Evolutionary conservation across 2,329 filamentous ascomycete genomes (phyloP).

Genomic region (Ophiocordyceps australis): DNA sequence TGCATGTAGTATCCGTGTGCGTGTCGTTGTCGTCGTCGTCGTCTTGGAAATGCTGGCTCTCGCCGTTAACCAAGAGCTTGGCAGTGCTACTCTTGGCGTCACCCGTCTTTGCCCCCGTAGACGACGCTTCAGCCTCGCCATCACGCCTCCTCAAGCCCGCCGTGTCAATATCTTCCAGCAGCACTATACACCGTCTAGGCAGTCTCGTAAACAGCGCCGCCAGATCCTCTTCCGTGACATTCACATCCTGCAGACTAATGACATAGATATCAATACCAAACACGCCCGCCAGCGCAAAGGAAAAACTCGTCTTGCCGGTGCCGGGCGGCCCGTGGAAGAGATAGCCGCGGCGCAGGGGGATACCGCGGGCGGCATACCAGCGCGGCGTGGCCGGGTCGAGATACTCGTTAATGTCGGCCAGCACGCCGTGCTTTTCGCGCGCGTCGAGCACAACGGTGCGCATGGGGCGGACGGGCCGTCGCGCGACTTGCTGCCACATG

Average conservation of each 20-base stretch:
- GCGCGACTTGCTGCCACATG: conserved; percentile 37
- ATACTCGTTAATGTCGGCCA: conserved; percentile 63
- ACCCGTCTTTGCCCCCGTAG: conserved; percentile 7
- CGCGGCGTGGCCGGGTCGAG: conserved; percentile 48
- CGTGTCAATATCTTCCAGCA: conserved; percentile 53
- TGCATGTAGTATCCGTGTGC: conserved; percentile 4
- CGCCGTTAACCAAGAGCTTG: conserved; percentile 4
- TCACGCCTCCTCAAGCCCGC: conserved; percentile 39
- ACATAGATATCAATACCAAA: conserved; percentile 51
- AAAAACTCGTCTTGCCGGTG: conserved; percentile 54
- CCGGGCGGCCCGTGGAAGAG: conserved; percentile 62
- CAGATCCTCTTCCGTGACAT: conserved; percentile 43
- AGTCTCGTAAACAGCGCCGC: conserved; percentile 39
- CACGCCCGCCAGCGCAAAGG: conserved; percentile 44
- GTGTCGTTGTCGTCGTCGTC: conserved; percentile 4
- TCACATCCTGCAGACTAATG: conserved; percentile 35
- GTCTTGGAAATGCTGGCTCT: conserved; percentile 16
- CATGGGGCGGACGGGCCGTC: conserved; percentile 52
- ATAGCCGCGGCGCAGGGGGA: conserved; percentile 61
- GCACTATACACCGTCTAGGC: conserved; percentile 43
- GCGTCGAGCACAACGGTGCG: conserved; percentile 57
- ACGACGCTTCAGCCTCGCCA: conserved; percentile 14
- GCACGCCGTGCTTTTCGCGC: conserved; percentile 43
- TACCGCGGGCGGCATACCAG: conserved; percentile 62
- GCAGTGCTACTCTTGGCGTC: conserved; percentile 3